These are phyloP conservation scores for Neofusicoccum parvum DNA, from an alignment of 2,329 filamentous ascomycete genomes.

Conservation along the genomic window DNA sequence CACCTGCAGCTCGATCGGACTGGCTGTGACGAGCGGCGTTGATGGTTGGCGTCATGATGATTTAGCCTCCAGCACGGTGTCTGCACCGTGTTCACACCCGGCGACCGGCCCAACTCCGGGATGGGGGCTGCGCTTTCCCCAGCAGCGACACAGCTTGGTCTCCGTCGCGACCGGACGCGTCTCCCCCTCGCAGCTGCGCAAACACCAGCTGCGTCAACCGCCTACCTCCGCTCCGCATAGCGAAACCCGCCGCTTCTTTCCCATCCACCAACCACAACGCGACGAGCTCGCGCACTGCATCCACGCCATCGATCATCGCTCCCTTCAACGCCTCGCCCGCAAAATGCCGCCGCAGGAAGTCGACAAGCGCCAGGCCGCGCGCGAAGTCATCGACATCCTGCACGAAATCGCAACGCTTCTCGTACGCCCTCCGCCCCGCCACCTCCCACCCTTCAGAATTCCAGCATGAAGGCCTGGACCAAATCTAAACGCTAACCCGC, in stretches of 20 bases:
- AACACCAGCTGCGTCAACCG: background rate
- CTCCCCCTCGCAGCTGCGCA: background rate
- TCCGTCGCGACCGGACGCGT: conserved; percentile 12
- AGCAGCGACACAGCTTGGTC: background rate
- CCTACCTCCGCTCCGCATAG: background rate
- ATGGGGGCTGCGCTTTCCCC: background rate
- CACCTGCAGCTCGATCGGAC: background rate
- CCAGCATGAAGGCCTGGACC: too few relatives aligned
- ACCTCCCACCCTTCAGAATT: background rate
- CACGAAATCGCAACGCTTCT: conserved; percentile 87
- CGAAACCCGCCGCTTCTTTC: background rate
- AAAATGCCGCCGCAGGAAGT: conserved; percentile 37
- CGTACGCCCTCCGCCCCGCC: conserved; percentile 55
- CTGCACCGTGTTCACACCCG: background rate
- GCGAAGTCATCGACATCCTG: conserved; percentile 80
- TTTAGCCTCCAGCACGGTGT: background rate
- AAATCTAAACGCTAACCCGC: background rate
- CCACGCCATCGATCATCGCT: too few relatives aligned
- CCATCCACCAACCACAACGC: background rate
- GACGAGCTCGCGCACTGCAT: background rate
- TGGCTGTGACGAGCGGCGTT: background rate
- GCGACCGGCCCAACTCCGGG: background rate
- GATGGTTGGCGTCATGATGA: conserved; percentile 16
- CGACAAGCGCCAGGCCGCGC: conserved; percentile 74
- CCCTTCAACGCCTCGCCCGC: background rate